Conservation (phyloP, 1,139 yeast species). For the Arxiozyma slooffiae region DNA sequence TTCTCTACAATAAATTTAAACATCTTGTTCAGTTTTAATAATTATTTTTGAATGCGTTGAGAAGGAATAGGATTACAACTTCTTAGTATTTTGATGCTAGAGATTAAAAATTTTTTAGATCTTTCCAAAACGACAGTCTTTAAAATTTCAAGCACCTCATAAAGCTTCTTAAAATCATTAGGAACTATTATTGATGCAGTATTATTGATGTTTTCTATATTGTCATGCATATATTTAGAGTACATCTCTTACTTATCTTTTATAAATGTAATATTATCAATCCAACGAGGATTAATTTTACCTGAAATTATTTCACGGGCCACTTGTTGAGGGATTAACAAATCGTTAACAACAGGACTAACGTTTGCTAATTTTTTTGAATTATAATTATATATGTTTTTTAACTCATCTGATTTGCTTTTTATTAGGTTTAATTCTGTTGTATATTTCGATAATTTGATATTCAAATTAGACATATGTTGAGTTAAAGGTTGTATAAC, state of each 20-base stretch:
- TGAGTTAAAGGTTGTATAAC: conserved; percentile 22
- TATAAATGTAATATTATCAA: conserved; percentile 48
- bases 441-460: conserved; percentile 50
- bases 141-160: conserved; percentile 31
- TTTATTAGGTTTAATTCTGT: conserved; percentile 48
- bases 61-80: conserved; percentile 46
- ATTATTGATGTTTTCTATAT: conserved; percentile 3
- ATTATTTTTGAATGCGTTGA: conserved; percentile 60
- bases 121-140: conserved; percentile 49
- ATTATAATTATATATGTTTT: conserved; percentile 48
- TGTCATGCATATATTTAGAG: conserved; percentile 28
- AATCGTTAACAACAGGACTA: conserved; percentile 63
- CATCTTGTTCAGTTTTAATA: conserved; percentile 52
- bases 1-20: conserved; percentile 47
- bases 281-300: conserved; percentile 44
- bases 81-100: conserved; percentile 55
- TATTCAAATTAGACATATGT: conserved; percentile 38
- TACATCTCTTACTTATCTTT: conserved; percentile 48
- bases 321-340: conserved; percentile 63
- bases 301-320: conserved; percentile 42
- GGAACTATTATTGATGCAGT: conserved; percentile 13
- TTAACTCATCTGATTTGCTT: conserved; percentile 48
- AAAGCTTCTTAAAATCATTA: conserved; percentile 22
- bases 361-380: conserved; percentile 42
- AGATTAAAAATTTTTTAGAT: conserved; percentile 57